These are phyloP conservation scores for Medicago ruthenica DNA, from an alignment of 306 rosid genomes.

Conservation along the genomic window DNA sequence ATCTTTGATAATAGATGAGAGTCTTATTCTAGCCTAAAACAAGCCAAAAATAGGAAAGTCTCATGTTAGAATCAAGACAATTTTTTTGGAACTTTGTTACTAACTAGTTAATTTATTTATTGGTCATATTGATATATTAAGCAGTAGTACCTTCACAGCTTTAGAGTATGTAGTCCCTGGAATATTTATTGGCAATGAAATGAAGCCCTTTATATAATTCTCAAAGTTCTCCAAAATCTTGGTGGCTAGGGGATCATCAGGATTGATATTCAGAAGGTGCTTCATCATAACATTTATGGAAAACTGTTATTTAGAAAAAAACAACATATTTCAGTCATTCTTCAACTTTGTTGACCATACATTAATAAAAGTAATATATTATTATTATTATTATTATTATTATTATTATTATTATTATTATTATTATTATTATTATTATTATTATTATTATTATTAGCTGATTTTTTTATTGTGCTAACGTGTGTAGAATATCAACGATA, in stretches of 20 bases:
- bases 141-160: conserved; percentile 66
- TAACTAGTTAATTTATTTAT: not conserved
- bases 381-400: too few species aligned
- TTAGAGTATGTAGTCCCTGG: conserved; percentile 71
- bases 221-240: conserved; percentile 68
- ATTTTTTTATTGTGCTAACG: too few species aligned
- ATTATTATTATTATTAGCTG: too few species aligned
- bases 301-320: conserved; percentile 46
- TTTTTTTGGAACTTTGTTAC: not conserved
- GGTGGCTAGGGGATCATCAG: conserved; percentile 60
- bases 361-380: too few species aligned
- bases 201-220: conserved; percentile 72
- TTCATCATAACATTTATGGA: conserved; percentile 67
- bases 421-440: too few species aligned
- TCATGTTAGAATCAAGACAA: conserved; percentile 23
- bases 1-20: conserved; percentile 51
- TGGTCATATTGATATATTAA: not conserved
- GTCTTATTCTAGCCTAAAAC: conserved; percentile 68
- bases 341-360: too few species aligned
- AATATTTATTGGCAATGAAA: conserved; percentile 69
- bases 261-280: conserved; percentile 63
- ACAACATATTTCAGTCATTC: not conserved
- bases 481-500: too few species aligned
- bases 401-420: too few species aligned
- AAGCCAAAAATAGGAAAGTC: not conserved